These are phyloP conservation scores for Claviceps sp. DNA, from an alignment of 2,329 filamentous ascomycete species.

Conservation along the genomic window DNA sequence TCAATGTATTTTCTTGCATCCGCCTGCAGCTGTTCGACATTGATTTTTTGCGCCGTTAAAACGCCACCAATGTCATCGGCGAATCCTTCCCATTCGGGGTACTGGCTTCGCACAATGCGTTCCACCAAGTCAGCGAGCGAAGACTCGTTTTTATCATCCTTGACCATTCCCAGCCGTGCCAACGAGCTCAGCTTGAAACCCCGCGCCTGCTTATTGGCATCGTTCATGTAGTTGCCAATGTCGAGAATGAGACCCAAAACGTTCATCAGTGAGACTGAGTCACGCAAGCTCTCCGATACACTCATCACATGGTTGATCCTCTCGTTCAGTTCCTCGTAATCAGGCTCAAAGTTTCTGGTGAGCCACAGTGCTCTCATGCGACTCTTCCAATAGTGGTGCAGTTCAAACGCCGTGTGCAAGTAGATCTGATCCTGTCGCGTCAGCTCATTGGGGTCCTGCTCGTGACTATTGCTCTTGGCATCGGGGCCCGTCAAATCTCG, in stretches of 20 bases:
- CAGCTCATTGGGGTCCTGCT: constrained; percentile 76
- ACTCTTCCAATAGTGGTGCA: constrained; percentile 98
- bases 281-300: constrained; percentile 79
- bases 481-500: constrained; percentile 92
- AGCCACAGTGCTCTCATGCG: constrained; percentile 83
- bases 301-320: constrained; percentile 77
- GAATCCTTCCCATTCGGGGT: constrained; percentile 89
- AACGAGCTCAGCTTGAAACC: constrained; percentile 97
- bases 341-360: constrained; percentile 69
- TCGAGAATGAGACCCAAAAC: constrained; percentile 91
- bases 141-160: constrained; percentile 97
- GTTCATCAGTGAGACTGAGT: constrained; percentile 89
- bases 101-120: constrained; percentile 90
- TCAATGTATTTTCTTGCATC: constrained; percentile 89
- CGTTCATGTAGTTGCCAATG: constrained; percentile 99
- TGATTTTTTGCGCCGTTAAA: constrained; percentile 72
- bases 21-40: constrained; percentile 77
- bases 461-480: constrained; percentile 61
- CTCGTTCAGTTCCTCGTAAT: constrained; percentile 82
- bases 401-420: constrained; percentile 80
- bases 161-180: constrained; percentile 87
- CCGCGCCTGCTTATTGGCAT: constrained; percentile 92
- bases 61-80: constrained; percentile 73
- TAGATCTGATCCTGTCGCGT: constrained; percentile 94
- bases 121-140: constrained; percentile 93